These are phyloP conservation scores for Paratinospora sagittata DNA, from an alignment of 164 flowering plant genomes.

Conservation along the genomic window DNA sequence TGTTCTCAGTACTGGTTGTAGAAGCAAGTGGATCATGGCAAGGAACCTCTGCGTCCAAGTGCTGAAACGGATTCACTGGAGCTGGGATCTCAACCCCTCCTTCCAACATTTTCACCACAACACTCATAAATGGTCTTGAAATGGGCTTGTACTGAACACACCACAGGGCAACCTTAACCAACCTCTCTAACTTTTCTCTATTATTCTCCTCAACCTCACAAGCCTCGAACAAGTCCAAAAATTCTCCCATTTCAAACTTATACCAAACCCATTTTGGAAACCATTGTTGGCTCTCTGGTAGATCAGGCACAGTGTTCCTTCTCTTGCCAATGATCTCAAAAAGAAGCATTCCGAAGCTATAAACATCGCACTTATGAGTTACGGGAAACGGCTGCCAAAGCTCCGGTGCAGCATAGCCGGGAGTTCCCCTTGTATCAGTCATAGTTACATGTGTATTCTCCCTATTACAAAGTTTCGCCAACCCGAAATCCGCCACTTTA, in stretches of 20 bases:
- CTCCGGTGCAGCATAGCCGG: constrained; percentile 19
- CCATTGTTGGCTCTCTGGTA: constrained; percentile 11
- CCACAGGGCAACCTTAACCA: constrained; percentile 12
- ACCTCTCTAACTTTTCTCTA: constrained; percentile 5
- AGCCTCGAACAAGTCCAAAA: background rate
- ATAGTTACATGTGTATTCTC: constrained; percentile 10
- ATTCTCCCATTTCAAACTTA: background rate
- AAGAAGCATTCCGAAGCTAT: constrained; percentile 17
- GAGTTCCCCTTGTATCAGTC: constrained; percentile 12
- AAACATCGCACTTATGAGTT: constrained; percentile 18
- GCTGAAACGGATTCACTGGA: constrained; percentile 9
- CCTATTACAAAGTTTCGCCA: constrained; percentile 16
- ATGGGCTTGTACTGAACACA: constrained; percentile 13
- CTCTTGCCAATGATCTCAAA: constrained; percentile 14
- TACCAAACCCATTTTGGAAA: constrained; percentile 16
- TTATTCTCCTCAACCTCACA: constrained; percentile 12
- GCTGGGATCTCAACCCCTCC: constrained; percentile 10
- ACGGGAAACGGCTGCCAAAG: constrained; percentile 10
- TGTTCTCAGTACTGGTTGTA: background rate
- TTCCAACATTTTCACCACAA: constrained; percentile 13
- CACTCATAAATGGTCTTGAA: constrained; percentile 14
- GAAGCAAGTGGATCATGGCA: background rate
- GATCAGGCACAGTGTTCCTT: background rate
- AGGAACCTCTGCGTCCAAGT: background rate
- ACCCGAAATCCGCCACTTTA: constrained; percentile 18